Evolutionary conservation across 768 basidiomycete genomes (phyloP), one percentile per base, ranked within the genome.

Genomic region (Heimioporus sp.): DNA sequence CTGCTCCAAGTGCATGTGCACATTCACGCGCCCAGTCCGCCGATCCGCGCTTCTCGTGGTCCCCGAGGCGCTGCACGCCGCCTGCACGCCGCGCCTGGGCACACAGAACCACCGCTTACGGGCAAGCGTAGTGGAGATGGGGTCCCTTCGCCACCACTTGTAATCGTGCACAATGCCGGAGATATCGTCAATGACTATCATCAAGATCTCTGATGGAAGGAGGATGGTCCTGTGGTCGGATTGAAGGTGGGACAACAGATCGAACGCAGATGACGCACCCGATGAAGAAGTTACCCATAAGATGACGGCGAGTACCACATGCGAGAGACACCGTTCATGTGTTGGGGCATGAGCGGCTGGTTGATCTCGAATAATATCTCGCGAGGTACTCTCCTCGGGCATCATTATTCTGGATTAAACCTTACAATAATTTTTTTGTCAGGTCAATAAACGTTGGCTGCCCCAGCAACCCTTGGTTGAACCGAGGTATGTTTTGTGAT

Each of bases 1-100:
- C 49, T 90, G 13, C 78, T 92, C 52, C 82, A n/a, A 75, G 91
- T 90, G 62, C 8, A 7, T 32, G 6, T n/a, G 16, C n/a, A n/a
- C n/a, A n/a, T n/a, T n/a, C n/a, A n/a, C n/a, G 12, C 12, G 15
- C 28, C 16, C 49, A 93, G 92, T 76, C 13, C 83, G 78, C 5
- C 80, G 91, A 15, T 76, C 78, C 1, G 70, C 72, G 10, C 69
- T 93, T 2, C 68, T 84, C 7, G 63, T 70, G 9, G 75, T 89
- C 15, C 74, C 92, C 10, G 70, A 74, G n/a, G 60, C 71, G 1
- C 69, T 89, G 3, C 84, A 61, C 59, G n/a, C n/a, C n/a, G n/a
- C n/a, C n/a, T n/a, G n/a, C n/a, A n/a, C n/a, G 4, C 89, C 90
- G 60, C 71, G 1, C 69, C n/a, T 35, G 10, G 37, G 17, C 17